These are phyloP conservation scores for Erysimum cheiranthoides DNA, from an alignment of 345 rosid species.

Conservation along the genomic window DNA sequence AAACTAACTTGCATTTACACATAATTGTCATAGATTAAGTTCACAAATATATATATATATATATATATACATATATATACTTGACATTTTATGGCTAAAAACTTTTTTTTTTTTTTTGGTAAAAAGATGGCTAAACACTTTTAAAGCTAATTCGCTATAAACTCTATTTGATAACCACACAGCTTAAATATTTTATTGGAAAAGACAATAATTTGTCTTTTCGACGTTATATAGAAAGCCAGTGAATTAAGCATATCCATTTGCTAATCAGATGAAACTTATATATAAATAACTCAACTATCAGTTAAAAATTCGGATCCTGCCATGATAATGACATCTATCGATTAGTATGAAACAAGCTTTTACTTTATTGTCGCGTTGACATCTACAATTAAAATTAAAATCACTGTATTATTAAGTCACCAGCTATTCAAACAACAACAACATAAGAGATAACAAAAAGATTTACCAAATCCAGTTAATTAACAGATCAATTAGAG, in stretches of 20 bases:
- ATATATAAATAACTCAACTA: conserved; percentile 21
- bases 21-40: too few relatives aligned
- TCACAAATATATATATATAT: too few relatives aligned
- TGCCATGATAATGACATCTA: not conserved
- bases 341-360: not conserved
- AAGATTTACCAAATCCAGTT: conserved; percentile 38
- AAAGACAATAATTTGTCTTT: not conserved
- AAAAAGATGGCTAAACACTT: not conserved
- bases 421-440: conserved; percentile 28
- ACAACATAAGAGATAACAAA: not conserved
- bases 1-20: not conserved
- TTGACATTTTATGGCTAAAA: not conserved
- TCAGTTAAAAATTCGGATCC: not conserved
- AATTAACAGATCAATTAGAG: conserved; percentile 26
- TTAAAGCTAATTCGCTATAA: not conserved
- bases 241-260: conserved; percentile 1
- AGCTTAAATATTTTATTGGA: not conserved
- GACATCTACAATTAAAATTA: conserved; percentile 7
- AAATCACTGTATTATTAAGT: conserved; percentile 29
- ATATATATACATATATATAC: too few relatives aligned
- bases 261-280: conserved; percentile 1
- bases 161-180: not conserved
- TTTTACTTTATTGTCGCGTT: conserved; percentile 9
- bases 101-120: too few relatives aligned
- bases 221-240: conserved; percentile 1